phyloP scores from a whole-genome alignment of 2,329 filamentous ascomycete genomes.

The Trichoderma pleuroti region DNA sequence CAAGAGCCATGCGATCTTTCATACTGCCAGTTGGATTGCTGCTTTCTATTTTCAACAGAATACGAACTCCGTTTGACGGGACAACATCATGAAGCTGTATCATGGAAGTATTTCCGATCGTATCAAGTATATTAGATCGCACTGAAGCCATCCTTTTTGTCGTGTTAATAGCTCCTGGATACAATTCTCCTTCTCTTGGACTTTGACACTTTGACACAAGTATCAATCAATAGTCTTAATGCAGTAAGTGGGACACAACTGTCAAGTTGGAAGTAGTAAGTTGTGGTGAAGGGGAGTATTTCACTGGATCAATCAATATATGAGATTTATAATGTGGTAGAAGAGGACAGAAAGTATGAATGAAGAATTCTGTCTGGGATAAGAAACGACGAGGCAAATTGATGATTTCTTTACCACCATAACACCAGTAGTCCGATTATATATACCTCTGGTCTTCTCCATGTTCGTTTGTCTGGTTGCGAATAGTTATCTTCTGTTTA shows the following conservation, averaged over 20 bases:
- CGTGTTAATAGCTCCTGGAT: background rate
- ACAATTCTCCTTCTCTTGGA: background rate
- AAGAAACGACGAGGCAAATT: background rate
- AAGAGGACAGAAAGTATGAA: background rate
- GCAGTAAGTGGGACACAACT: background rate
- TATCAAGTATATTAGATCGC: background rate
- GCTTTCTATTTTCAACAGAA: slow-evolving; percentile 4
- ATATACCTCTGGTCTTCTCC: background rate
- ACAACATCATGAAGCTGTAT: background rate
- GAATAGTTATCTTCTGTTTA: background rate
- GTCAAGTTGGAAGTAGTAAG: background rate
- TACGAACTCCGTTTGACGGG: slow-evolving; percentile 1
- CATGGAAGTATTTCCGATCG: slow-evolving; percentile 1
- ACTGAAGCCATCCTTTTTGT: background rate
- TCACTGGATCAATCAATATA: too few relatives aligned
- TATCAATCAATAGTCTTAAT: background rate
- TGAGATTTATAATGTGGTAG: background rate
- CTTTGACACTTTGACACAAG: background rate
- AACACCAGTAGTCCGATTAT: background rate
- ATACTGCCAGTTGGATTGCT: slow-evolving; percentile 9
- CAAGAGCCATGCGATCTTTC: slow-evolving; percentile 16
- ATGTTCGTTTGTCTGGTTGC: background rate
- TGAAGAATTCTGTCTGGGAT: background rate
- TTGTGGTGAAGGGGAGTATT: background rate
- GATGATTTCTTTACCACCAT: background rate